Conservation (phyloP, 2,329 filamentous ascomycete genomes). For the Fusarium udum region DNA sequence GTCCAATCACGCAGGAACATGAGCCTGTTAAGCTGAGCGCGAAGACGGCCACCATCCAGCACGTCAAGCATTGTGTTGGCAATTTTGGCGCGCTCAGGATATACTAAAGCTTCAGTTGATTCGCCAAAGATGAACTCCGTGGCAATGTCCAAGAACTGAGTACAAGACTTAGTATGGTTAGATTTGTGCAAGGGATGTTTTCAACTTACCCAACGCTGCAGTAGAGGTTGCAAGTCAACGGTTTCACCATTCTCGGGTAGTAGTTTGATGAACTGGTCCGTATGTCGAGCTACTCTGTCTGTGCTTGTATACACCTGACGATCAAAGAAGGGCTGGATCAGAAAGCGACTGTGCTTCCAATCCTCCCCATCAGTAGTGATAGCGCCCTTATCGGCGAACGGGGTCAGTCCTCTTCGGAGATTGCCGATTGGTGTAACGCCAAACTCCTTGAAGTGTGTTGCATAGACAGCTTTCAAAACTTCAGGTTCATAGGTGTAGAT, state of each 20-base stretch:
- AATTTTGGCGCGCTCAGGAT: neutral
- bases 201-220: neutral
- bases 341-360: neutral
- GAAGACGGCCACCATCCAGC: neutral
- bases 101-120: neutral
- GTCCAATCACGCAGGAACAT: conserved; percentile 3
- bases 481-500: neutral
- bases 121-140: neutral
- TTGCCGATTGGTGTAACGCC: neutral
- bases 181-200: accelerated
- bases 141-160: neutral
- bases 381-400: neutral
- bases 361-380: neutral
- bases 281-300: neutral
- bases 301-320: conserved; percentile 1
- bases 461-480: neutral
- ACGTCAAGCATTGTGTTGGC: neutral
- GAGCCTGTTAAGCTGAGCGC: neutral
- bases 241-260: neutral
- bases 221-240: neutral
- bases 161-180: neutral
- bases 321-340: conserved; percentile 1
- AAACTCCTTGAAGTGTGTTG: neutral
- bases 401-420: neutral
- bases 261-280: neutral